Percentiles rank a stretch among this genome's conserved stretches.
Evolutionary conservation across 2,329 filamentous ascomycete genomes (phyloP).

Genomic region (Talaromyces sp.): DNA sequence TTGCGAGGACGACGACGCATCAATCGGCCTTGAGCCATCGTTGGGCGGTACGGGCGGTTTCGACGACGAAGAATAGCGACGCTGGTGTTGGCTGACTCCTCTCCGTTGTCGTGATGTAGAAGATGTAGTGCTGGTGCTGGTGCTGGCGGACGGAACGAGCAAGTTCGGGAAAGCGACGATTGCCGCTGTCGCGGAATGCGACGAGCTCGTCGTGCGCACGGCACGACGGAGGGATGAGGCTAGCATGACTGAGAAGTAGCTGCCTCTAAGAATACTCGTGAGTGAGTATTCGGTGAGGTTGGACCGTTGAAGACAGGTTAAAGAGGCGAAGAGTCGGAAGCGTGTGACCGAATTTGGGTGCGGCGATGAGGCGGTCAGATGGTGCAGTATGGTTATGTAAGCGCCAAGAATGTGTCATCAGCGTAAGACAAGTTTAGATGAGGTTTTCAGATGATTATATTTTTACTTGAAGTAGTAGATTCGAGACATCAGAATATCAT

Average conservation of each 20-base stretch:
- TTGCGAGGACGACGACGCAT: conserved; percentile 31
- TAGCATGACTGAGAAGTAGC: conserved; percentile 35
- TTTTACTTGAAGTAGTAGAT: not conserved
- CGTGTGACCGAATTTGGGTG: conserved; percentile 16
- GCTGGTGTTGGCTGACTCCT: conserved; percentile 31
- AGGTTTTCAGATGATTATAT: not conserved
- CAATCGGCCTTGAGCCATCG: conserved; percentile 43
- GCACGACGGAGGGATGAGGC: conserved; percentile 47
- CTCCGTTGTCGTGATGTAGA: not conserved
- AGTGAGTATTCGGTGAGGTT: not conserved
- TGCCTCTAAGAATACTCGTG: not conserved
- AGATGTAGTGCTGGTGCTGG: conserved; percentile 20
- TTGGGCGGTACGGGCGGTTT: conserved; percentile 47
- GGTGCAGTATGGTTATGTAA: conserved; percentile 14
- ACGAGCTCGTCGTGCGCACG: conserved; percentile 31
- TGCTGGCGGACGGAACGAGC: conserved; percentile 28
- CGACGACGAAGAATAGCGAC: conserved; percentile 49
- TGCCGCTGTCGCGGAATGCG: conserved; percentile 6
- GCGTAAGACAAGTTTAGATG: not conserved
- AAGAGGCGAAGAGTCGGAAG: conserved; percentile 12
- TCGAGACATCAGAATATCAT: not conserved
- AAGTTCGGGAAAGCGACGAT: conserved; percentile 32
- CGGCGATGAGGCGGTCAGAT: conserved; percentile 22
- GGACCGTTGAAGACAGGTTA: not conserved
- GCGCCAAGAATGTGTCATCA: conserved; percentile 1